phyloP scores from a whole-genome alignment of 805 yeast genomes.

The Cyberlindnera xishuangbannaensis region DNA sequence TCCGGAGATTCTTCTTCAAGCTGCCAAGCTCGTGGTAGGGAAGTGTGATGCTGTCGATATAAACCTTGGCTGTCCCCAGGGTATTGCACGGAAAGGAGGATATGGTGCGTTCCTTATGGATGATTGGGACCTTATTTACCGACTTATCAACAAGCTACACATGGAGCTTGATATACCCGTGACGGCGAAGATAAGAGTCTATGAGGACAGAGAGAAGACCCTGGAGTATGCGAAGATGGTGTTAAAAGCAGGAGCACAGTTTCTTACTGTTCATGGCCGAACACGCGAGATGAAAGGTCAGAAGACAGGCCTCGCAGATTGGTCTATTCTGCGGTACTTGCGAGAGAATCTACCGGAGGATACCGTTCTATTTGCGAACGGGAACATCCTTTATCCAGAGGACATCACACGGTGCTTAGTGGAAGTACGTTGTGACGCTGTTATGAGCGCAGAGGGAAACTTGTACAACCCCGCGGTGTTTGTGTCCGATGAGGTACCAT shows the following conservation, averaged over 20 bases:
- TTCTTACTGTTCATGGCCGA: slow-evolving; percentile 91
- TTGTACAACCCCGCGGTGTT: slow-evolving; percentile 91
- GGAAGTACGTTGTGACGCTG: slow-evolving; percentile 72
- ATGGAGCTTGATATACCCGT: slow-evolving; percentile 76
- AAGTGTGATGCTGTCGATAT: slow-evolving; percentile 94
- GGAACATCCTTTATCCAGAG: slow-evolving; percentile 86
- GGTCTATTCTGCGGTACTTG: slow-evolving; percentile 71
- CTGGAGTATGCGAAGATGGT: slow-evolving; percentile 86
- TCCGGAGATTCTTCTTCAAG: slow-evolving; percentile 72
- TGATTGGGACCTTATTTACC: slow-evolving; percentile 82
- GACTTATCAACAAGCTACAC: slow-evolving; percentile 68
- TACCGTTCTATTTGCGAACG: slow-evolving; percentile 90
- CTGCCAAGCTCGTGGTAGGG: slow-evolving; percentile 76
- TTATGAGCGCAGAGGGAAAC: slow-evolving; percentile 97
- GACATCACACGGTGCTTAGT: slow-evolving; percentile 69
- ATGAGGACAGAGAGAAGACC: slow-evolving; percentile 76
- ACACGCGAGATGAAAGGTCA: slow-evolving; percentile 98
- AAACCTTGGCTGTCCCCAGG: slow-evolving; percentile 97
- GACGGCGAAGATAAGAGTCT: slow-evolving; percentile 92
- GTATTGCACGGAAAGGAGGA: slow-evolving; percentile 90
- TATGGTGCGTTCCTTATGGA: slow-evolving; percentile 97
- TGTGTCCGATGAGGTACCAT: slow-evolving; percentile 40
- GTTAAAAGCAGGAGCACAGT: slow-evolving; percentile 90
- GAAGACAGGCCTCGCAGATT: slow-evolving; percentile 90
- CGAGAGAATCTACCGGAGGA: slow-evolving; percentile 72